A percentile compares a stretch with the other conserved stretches of the same genome.
Evolutionary conservation across 75 land plant genomes (phyloP).

Genomic region (Pinus albicaulis): DNA sequence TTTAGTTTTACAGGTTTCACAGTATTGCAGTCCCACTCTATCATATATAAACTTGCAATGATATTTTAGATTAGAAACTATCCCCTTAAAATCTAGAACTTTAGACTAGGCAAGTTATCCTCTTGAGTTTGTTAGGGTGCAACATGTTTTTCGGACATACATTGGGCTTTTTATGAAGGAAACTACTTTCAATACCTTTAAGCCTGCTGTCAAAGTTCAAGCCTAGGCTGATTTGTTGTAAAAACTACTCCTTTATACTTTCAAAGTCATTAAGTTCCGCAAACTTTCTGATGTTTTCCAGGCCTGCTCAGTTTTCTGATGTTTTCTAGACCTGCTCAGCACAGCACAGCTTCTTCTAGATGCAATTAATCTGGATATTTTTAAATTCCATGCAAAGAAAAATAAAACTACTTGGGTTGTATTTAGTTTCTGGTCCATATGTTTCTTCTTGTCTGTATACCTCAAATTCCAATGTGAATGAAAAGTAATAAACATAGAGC

Average conservation of each 20-base stretch:
- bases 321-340: too few species aligned
- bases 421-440: neutral
- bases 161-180: too few species aligned
- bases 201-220: too few species aligned
- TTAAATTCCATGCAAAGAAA: neutral
- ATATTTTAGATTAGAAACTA: neutral
- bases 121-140: neutral
- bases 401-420: neutral
- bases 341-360: neutral
- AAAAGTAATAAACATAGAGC: neutral
- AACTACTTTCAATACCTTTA: too few species aligned
- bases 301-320: too few species aligned
- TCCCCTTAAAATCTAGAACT: neutral
- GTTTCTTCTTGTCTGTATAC: neutral
- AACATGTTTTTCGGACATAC: neutral
- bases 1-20: neutral
- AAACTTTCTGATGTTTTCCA: too few species aligned
- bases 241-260: too few species aligned
- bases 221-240: too few species aligned
- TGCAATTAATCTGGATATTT: neutral
- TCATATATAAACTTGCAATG: neutral
- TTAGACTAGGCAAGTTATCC: neutral
- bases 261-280: too few species aligned
- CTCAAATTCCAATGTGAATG: neutral
- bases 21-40: neutral